Percentiles rank a stretch among this genome's conserved stretches.
Conservation (phyloP, 805 yeast genomes). For the Candida morakotiae region DNA sequence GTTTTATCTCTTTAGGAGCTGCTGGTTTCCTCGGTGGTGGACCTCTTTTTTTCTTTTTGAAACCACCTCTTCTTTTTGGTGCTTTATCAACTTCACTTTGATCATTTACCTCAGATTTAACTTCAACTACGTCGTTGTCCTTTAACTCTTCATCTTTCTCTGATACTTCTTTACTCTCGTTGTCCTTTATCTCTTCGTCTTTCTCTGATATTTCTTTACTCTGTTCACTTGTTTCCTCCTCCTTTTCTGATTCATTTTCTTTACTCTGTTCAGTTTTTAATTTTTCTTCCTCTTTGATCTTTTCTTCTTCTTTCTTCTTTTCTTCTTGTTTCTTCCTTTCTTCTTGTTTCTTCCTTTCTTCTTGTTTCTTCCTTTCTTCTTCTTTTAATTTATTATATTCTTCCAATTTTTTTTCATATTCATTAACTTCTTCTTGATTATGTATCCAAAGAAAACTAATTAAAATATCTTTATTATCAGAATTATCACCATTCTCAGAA, state of each 20-base stretch:
- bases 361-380: conserved; percentile 18
- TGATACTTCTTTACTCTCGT: neutral
- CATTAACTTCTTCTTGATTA: conserved; percentile 45
- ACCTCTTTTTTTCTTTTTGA: conserved; percentile 13
- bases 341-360: conserved; percentile 16
- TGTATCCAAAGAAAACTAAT: conserved; percentile 50
- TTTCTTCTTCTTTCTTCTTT: conserved; percentile 13
- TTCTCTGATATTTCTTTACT: conserved; percentile 9
- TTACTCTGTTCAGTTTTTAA: conserved; percentile 11
- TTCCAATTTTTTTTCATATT: conserved; percentile 34
- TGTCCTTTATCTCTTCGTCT: conserved; percentile 3
- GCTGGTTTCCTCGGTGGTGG: conserved; percentile 12
- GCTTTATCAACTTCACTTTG: conserved; percentile 9
- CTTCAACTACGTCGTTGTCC: conserved; percentile 10
- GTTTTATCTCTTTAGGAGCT: conserved; percentile 19
- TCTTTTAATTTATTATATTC: conserved; percentile 24
- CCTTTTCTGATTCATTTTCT: neutral
- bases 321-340: conserved; percentile 18
- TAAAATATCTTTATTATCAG: conserved; percentile 34
- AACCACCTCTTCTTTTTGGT: conserved; percentile 14
- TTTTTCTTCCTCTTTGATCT: conserved; percentile 11
- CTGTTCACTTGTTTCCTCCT: neutral
- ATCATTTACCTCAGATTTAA: neutral
- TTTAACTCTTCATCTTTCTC: conserved; percentile 12
- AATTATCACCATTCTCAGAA: conserved; percentile 18